Conservation (phyloP, 148 eudicot genomes). For the Rheum nobile region DNA sequence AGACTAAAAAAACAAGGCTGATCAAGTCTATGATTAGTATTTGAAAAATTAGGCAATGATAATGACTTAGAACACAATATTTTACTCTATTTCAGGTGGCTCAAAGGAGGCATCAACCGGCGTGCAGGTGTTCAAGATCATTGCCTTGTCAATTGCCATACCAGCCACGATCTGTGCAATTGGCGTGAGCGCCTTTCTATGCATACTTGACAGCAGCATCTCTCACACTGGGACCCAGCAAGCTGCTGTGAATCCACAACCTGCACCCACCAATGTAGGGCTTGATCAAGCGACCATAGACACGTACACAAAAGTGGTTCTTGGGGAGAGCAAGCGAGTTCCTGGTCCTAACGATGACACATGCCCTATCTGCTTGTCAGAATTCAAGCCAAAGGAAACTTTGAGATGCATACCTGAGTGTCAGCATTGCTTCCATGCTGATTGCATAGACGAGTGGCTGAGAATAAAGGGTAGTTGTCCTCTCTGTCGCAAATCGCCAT, state of each 20-base stretch:
- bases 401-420: conserved; percentile 73
- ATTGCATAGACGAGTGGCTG: conserved; percentile 84
- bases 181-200: conserved; percentile 26
- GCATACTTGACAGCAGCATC: conserved; percentile 18
- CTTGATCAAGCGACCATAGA: conserved; percentile 75
- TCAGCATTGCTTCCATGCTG: conserved; percentile 75
- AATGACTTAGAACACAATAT: neutral
- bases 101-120: conserved; percentile 7
- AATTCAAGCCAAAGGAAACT: conserved; percentile 45
- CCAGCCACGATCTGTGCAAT: conserved; percentile 38
- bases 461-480: conserved; percentile 57
- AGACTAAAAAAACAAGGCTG: neutral
- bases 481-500: conserved; percentile 58
- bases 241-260: conserved; percentile 16
- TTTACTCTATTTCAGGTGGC: conserved; percentile 7
- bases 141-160: conserved; percentile 39
- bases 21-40: neutral
- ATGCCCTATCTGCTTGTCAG: conserved; percentile 78
- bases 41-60: neutral
- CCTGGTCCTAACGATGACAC: conserved; percentile 52
- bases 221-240: conserved; percentile 4
- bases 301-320: conserved; percentile 51
- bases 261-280: conserved; percentile 20
- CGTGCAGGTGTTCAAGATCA: conserved; percentile 31
- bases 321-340: conserved; percentile 68